Evolutionary conservation across 225 moss, liverwort and hornwort genomes (phyloP).

Genomic region (Rhytidiadelphus loreus): DNA sequence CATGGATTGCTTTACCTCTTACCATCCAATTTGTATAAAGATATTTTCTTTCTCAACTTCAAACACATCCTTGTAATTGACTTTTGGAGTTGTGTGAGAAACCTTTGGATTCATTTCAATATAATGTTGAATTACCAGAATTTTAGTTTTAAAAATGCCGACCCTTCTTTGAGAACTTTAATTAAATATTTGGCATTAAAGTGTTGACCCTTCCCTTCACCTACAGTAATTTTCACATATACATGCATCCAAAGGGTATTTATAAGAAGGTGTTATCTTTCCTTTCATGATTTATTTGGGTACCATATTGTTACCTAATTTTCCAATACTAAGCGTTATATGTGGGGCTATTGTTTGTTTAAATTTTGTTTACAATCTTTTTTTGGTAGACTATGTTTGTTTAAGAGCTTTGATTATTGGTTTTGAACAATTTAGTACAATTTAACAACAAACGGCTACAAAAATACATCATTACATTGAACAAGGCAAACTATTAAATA

Average conservation of each 20-base stretch:
- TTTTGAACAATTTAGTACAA: neutral
- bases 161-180: too few relatives aligned
- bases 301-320: neutral
- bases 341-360: neutral
- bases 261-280: neutral
- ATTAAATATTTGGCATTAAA: too few relatives aligned
- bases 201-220: too few relatives aligned
- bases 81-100: too few relatives aligned
- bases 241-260: neutral
- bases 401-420: neutral
- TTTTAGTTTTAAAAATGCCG: too few relatives aligned
- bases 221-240: too few relatives aligned
- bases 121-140: too few relatives aligned
- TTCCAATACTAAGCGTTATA: neutral
- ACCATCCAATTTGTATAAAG: too few relatives aligned
- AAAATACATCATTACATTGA: neutral
- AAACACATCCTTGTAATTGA: too few relatives aligned
- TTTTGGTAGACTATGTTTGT: neutral
- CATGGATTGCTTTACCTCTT: too few relatives aligned
- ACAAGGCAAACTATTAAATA: neutral
- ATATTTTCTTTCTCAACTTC: too few relatives aligned
- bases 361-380: neutral
- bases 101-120: too few relatives aligned
- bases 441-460: accelerated
- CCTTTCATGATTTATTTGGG: neutral